Base-by-base conservation (phyloP, 2,329 filamentous ascomycete genomes). In the Hypoxylon sp. region DNA sequence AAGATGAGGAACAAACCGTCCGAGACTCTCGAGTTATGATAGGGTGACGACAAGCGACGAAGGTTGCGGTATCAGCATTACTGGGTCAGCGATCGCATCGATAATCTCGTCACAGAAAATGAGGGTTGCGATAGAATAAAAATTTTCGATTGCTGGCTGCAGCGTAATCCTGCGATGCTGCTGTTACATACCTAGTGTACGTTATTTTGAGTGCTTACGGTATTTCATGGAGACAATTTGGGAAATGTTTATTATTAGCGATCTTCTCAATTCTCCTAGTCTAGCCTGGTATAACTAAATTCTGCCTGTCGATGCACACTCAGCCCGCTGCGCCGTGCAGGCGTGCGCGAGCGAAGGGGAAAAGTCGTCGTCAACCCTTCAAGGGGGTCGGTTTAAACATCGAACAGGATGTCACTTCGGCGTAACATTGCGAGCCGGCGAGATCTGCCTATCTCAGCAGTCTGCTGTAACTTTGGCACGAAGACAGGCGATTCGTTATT, bases 361-460 rank as follows among this genome's bases (percentile, higher is more conserved):
- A 41, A 19, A 45, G 56, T 63, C 52, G 56, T 63, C 60, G 60
- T 66, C 61, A 61, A 52, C 53, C 55, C 11, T 55, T 61, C 50
- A 50, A 65, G 68, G 68, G 68, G 55, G 61, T 70, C 63, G 51
- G 60, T 65, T 60, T 70, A 68, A 49, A 68, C 59, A 60, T 70
- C 65, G 30, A 66, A 41, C 30, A 52, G 34, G 57, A 66, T 68
- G 62, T 63, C 48, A 68, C 68, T 67, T 62, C 62, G 60, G 65
- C 63, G 68, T 71, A 64, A 62, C 65, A 71, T 68, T 67, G 59
- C 56, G 60, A 63, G 48, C 65, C 65, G 68, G 66, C 65, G 68
- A 69, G 68, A 71, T 71, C 68, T 71, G 60, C 68, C 68, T 71
- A 71, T 71, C 68, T 71, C 68, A 71, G 68, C 52, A 63, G 41